These are phyloP conservation scores for Trichoderma koningii DNA, from an alignment of 2,329 filamentous ascomycete species.

Conservation along the genomic window DNA sequence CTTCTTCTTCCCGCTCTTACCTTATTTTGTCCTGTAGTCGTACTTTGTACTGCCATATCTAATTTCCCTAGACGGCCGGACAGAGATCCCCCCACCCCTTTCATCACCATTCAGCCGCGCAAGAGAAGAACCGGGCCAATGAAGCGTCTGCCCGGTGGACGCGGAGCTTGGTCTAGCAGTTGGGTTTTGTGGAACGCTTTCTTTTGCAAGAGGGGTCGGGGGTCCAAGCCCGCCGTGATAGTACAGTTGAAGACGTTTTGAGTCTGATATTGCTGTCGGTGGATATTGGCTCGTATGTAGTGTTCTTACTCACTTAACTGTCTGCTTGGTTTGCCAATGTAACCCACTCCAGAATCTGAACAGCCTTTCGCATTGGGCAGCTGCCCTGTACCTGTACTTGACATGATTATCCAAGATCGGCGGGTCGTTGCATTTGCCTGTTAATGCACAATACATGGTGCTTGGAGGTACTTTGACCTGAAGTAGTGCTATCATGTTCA, in stretches of 20 bases:
- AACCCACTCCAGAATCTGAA: background rate
- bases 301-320: background rate
- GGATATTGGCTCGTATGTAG: background rate
- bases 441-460: background rate
- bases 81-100: constrained; percentile 22
- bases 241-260: constrained; percentile 6
- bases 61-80: constrained; percentile 9
- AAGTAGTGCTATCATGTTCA: background rate
- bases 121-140: constrained; percentile 24
- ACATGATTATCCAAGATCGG: constrained; percentile 12
- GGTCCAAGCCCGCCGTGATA: background rate
- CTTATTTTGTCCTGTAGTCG: background rate
- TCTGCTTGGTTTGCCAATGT: too few relatives aligned
- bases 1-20: background rate
- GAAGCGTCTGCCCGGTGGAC: constrained; percentile 8
- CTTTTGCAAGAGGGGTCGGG: constrained; percentile 11
- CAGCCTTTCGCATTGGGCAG: too few relatives aligned
- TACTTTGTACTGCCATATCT: constrained; percentile 3
- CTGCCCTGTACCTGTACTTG: constrained; percentile 4
- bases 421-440: constrained; percentile 15
- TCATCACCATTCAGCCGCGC: constrained; percentile 12
- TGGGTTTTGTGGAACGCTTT: constrained; percentile 14
- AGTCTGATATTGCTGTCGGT: constrained; percentile 4
- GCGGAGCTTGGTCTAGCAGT: constrained; percentile 2
- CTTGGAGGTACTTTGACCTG: background rate